Base-by-base conservation (phyloP, 768 basidiomycete genomes). In the Lyophyllum atratum region DNA sequence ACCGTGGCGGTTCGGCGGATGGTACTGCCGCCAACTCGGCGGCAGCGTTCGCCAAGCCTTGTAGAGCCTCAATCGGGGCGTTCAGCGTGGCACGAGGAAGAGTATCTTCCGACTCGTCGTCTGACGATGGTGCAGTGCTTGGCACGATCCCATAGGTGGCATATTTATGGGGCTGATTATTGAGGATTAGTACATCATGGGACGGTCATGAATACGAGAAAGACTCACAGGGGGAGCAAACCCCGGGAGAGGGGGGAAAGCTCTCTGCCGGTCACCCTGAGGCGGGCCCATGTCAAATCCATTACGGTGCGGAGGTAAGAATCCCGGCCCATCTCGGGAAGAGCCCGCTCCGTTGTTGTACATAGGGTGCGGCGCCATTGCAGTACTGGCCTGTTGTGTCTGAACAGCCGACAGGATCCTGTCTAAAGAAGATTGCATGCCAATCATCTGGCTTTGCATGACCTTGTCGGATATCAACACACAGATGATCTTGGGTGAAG, bases 361-460 rank as follows among this genome's bases (percentile, higher is more conserved):
- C 34, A 66, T 61, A 39, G 70, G 68, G 58, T 74, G 74, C 42
- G 72, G 73, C 15, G 67, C 66, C 71, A 70, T 74, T 54, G 62
- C 59, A 59, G 62, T 64, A 67, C 63, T 68, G 61, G 54, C 59
- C 52, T 68, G 70, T 56, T 77, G 78, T 44, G 74, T 73, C 64
- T 80, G 89, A 55, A 93, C 77, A 2, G 83, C 86, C 44, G 81
- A 75, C 53, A 94, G 74, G 67, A 94, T 94, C 50, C 92, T 83
- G 72, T 94, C 92, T 60, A 94, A 71, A 24, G 92, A 89, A 5
- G 91, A 89, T 72, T 94, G 93, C 88, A 94, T 91, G 64, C 92
- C 92, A 64, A 94, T 93, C 90, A 94, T 93, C 70, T 93, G 92
- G 73, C 90, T 92, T 70, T 94, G 91, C 85, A 94, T 90, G 63